Base-by-base conservation (phyloP, 129 eudicot species). In the Silybum marianum region DNA sequence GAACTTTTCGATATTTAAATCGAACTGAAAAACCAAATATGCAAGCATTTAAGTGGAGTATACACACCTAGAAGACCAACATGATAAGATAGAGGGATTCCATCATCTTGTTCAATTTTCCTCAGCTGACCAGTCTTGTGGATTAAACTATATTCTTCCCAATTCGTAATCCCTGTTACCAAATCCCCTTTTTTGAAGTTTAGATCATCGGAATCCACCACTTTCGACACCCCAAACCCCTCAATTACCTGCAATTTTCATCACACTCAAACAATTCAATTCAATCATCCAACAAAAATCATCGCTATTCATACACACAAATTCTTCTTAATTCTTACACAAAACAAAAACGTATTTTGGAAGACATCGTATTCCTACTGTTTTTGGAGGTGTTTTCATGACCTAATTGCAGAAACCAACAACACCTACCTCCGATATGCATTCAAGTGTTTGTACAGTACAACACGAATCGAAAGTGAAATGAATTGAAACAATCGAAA, bases 61-160 rank as follows among this genome's bases (percentile, higher is more conserved):
- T 54, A 51, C 89, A 26, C 78, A 94, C 98, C 98, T n/a, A 94
- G 94, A 71, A 94, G 92, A 69, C 98, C 98, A 24, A 90, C 75
- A 80, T 94, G 78, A 62, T 89, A 94, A 18, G 97, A 92, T 9
- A 94, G 91, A 23, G 98, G 98, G 12, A 94, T 82, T 1, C 1
- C 78, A 63, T 87, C 90, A 81, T 88, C 87, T 63, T 78, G 86
- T 66, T 88, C 68, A 77, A 92, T 87, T 79, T 84, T 92, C 70
- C 92, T 86, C 82, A 94, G 60, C 28, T 89, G 88, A 22, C 65
- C 84, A n/a, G 91, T 72, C 16, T 83, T 88, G 1, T 75, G 44
- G 72, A 90, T 88, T 58, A 94, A 80, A 77, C 82, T 92, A 84
- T 94, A 94, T 71, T 94, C 92, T 82, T 94, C 98, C 98, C 98